Base-by-base conservation (phyloP, 2,329 filamentous ascomycete species). In the Xylariaceae sp. region DNA sequence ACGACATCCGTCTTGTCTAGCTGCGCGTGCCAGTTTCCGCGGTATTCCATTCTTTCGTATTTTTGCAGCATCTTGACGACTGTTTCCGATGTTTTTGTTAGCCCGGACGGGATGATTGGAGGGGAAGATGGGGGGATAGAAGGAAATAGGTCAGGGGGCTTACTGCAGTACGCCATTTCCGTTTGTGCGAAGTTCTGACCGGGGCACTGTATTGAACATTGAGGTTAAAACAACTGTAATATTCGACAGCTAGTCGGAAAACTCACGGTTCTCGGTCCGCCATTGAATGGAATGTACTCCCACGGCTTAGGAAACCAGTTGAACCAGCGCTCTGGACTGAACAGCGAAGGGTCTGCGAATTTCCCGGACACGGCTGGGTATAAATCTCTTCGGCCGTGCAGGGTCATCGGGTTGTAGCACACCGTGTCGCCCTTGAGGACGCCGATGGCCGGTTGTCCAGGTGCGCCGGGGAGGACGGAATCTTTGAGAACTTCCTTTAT, bases 271-370 rank as follows among this genome's bases (percentile, higher is more conserved):
- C 77, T 59, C 22, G 76, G 73, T 0, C 76, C 76, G 2, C 75
- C 75, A 50, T 78, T 79, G 58, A 80, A 80, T 0, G 76, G 76
- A 12, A 79, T 65, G 45, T 77, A 79, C 38, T 72, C 66, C 74
- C 74, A 78, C 1, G 54, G 45, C 22, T 38, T 37, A 16, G 54
- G 54, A 10, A 66, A 79, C 71, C 45, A 72, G 63, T 5, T 25
- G 6, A 53, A 53, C 53, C 55, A 58, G 19, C 50, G 50, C 49
- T 57, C 51, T 8, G 53, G 50, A 10, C 55, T 45, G 38, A 58
- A 55, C 38, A 47, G 16, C 12, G 40, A 39, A 3, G 51, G 51
- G 39, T 57, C 54, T 6, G 48, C 50, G 21, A 56, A 54, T 16
- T 34, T 45, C 35, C 46, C 48, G 1, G 53, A 53, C 3, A 38